Conservation (phyloP, 1,284 basidiomycete species). For the Moniliella sp. region DNA sequence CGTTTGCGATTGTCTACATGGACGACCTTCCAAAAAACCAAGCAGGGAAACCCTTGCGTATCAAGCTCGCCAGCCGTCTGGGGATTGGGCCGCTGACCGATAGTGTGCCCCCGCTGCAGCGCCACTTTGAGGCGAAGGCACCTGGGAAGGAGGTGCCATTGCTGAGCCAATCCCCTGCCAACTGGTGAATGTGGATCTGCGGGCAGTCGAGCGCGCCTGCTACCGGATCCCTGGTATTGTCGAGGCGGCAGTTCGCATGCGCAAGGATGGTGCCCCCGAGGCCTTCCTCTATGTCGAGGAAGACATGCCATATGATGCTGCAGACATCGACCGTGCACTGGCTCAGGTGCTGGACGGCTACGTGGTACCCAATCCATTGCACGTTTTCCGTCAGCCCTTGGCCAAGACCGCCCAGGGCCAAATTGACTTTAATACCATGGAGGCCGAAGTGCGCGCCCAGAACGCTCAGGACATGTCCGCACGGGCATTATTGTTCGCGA, state of each 20-base stretch:
- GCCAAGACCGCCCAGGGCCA: conserved; percentile 23
- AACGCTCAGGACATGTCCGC: conserved; percentile 31
- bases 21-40: conserved; percentile 33
- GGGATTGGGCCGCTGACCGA: conserved; percentile 30
- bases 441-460: conserved; percentile 29
- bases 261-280: conserved; percentile 29
- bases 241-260: conserved; percentile 29
- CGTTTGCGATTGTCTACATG: conserved; percentile 33
- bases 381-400: conserved; percentile 32
- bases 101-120: conserved; percentile 27
- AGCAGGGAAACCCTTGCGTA: conserved; percentile 32
- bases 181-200: conserved; percentile 26
- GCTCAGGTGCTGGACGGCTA: conserved; percentile 32
- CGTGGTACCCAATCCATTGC: conserved; percentile 32
- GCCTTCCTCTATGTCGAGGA: conserved; percentile 33
- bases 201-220: conserved; percentile 31
- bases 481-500: conserved; percentile 28
- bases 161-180: conserved; percentile 29
- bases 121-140: conserved; percentile 32
- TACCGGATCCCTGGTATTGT: conserved; percentile 32
- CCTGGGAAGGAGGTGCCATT: conserved; percentile 29
- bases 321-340: conserved; percentile 31
- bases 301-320: conserved; percentile 30
- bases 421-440: conserved; percentile 32
- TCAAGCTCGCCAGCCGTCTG: conserved; percentile 31